phyloP scores from a whole-genome alignment of 2,329 filamentous ascomycete genomes.

The Chaetothyriales sp. region DNA sequence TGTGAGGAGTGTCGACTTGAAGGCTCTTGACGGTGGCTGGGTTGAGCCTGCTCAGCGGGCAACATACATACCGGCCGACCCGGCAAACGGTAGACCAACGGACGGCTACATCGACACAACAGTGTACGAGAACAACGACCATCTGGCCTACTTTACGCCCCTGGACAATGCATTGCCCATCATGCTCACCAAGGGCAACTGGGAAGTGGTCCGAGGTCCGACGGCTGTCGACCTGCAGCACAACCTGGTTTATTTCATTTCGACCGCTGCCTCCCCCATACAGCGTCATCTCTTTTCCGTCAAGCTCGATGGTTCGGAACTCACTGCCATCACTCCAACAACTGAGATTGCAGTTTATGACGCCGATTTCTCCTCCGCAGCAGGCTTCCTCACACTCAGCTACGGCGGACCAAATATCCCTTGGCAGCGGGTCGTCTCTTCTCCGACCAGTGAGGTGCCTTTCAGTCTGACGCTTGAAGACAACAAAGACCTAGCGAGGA shows the following conservation, averaged over 20 bases:
- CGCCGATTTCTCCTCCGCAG: constrained; percentile 69
- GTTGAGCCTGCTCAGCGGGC: constrained; percentile 86
- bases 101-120: constrained; percentile 92
- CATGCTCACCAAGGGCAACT: constrained; percentile 74
- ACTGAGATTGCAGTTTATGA: constrained; percentile 63
- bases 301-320: constrained; percentile 54
- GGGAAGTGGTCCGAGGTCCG: constrained; percentile 82
- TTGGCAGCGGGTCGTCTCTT: constrained; percentile 81
- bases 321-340: constrained; percentile 61
- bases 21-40: constrained; percentile 86
- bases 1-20: constrained; percentile 65
- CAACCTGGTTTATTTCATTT: constrained; percentile 82
- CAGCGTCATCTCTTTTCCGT: constrained; percentile 89
- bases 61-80: constrained; percentile 72
- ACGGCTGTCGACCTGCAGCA: constrained; percentile 71
- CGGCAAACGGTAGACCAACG: constrained; percentile 56
- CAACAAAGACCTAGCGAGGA: constrained; percentile 56
- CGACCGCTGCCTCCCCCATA: constrained; percentile 73
- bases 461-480: constrained; percentile 65
- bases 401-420: constrained; percentile 78
- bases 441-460: constrained; percentile 50
- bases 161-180: constrained; percentile 69
- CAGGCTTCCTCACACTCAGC: constrained; percentile 69
- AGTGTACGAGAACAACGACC: constrained; percentile 74
- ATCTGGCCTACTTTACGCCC: constrained; percentile 85